Base-by-base conservation (phyloP, 2,329 filamentous ascomycete species). In the Amylocarpus encephaloides region DNA sequence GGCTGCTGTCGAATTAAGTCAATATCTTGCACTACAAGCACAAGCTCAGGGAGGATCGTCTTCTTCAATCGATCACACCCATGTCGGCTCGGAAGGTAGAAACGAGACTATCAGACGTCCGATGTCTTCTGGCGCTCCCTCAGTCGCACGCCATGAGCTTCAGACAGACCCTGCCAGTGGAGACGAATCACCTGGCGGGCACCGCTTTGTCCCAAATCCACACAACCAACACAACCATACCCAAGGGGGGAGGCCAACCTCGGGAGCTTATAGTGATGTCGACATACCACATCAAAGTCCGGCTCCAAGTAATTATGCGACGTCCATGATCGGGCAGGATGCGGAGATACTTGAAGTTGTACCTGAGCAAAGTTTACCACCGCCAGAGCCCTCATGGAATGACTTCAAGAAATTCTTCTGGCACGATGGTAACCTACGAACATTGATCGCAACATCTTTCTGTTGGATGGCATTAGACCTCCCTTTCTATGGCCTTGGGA, bases 371-470 rank as follows among this genome's bases (percentile, higher is more conserved):
- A 46, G 32, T 35, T 18, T 48, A 2, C 42, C 43, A n/a, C 52
- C 59, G 10, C 53, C 56, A n/a, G 34, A 43, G 7, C 57, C 57
- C 12, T 56, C 51, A 15, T 58, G 58, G 55, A 26, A 57, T 26
- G 58, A 60, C 29, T 59, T 59, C 35, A 59, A 58, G 36, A 38
- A 58, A 19, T 60, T 56, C 36, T 58, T 61, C 39, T 59, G 78
- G 56, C 62, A 66, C 19, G 70, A 76, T 33, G 69, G 68, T 15
- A 75, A 76, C 52, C 72, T 72, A 67, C 66, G 68, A 39, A 74
- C 73, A 42, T 77, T 89, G 0, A 71, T 88, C 33, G 86, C 86
- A 15, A 92, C 87, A 12, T 60, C 58, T 46, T 48, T 61, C n/a
- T 61, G 59, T 46, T 61, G 59, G 59, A 60, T 60, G 30, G 54